Evolutionary conservation across 495 filamentous ascomycete species (phyloP).

Genomic region (Apiosordaria backusii): DNA sequence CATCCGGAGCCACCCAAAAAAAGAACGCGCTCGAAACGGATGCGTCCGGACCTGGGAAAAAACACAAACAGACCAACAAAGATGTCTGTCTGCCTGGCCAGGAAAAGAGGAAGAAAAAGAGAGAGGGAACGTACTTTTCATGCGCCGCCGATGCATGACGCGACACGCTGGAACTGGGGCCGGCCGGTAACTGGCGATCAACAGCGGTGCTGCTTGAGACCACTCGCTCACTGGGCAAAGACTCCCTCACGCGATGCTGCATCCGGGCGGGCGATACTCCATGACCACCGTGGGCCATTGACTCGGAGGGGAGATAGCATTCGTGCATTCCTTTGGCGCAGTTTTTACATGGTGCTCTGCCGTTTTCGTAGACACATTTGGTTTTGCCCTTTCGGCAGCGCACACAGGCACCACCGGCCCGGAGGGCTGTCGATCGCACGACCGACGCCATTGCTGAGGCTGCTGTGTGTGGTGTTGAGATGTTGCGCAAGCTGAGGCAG

Average conservation of each 20-base stretch:
- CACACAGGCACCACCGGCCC: constrained; percentile 52
- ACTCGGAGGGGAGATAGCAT: constrained; percentile 51
- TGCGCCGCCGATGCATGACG: constrained; percentile 41
- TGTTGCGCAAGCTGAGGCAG: background rate
- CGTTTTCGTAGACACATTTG: constrained; percentile 53
- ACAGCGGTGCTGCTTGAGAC: constrained; percentile 39
- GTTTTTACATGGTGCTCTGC: constrained; percentile 49
- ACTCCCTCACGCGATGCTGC: constrained; percentile 40
- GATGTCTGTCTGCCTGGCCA: background rate
- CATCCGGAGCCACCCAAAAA: constrained; percentile 15
- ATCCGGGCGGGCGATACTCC: constrained; percentile 35
- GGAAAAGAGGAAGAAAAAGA: constrained; percentile 12
- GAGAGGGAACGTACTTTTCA: constrained; percentile 43
- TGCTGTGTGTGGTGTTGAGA: background rate
- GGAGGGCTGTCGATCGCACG: constrained; percentile 48
- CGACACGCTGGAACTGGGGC: constrained; percentile 38
- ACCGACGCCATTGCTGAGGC: constrained; percentile 38
- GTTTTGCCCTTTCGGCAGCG: constrained; percentile 55
- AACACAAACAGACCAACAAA: constrained; percentile 5
- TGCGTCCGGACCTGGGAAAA: background rate
- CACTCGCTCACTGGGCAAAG: constrained; percentile 43
- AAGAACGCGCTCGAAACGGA: constrained; percentile 15
- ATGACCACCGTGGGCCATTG: constrained; percentile 48
- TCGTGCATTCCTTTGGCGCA: constrained; percentile 55
- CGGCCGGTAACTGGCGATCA: constrained; percentile 42